A percentile compares a stretch with the other conserved stretches of the same genome.
These are phyloP conservation scores for Lachancea kluyveri DNA, from an alignment of 805 yeast genomes.

Conservation along the genomic window DNA sequence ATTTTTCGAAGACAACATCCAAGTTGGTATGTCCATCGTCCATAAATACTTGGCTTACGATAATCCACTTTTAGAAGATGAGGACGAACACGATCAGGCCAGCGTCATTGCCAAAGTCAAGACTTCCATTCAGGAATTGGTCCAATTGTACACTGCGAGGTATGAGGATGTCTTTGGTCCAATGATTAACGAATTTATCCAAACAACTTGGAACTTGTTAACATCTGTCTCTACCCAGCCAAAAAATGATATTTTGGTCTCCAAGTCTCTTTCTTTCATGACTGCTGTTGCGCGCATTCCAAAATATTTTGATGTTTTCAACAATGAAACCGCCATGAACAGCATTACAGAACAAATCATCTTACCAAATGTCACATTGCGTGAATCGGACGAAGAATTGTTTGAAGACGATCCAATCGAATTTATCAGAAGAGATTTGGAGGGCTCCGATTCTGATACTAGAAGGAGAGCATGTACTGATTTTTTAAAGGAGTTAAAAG, in stretches of 20 bases:
- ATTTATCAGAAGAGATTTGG: slow-evolving; percentile 85
- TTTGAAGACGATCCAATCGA: slow-evolving; percentile 98
- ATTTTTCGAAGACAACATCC: slow-evolving; percentile 88
- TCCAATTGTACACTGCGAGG: slow-evolving; percentile 80
- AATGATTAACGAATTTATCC: slow-evolving; percentile 69
- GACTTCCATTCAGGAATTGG: slow-evolving; percentile 76
- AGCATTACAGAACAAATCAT: slow-evolving; percentile 79
- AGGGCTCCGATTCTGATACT: slow-evolving; percentile 90
- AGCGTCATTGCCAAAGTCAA: slow-evolving; percentile 68
- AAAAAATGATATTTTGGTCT: slow-evolving; percentile 79
- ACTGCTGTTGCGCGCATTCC: slow-evolving; percentile 74
- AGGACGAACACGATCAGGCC: slow-evolving; percentile 54
- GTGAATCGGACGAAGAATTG: slow-evolving; percentile 84
- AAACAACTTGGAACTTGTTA: slow-evolving; percentile 74
- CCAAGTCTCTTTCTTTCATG: slow-evolving; percentile 72
- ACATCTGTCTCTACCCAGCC: slow-evolving; percentile 59
- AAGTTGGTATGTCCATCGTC: slow-evolving; percentile 68
- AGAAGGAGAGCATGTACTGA: slow-evolving; percentile 92
- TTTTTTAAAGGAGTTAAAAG: slow-evolving; percentile 79
- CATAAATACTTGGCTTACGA: slow-evolving; percentile 71
- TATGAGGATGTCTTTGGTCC: slow-evolving; percentile 90
- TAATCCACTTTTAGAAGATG: slow-evolving; percentile 47
- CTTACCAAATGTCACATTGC: slow-evolving; percentile 78
- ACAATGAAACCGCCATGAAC: slow-evolving; percentile 54
- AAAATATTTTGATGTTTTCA: slow-evolving; percentile 59